These are phyloP conservation scores for Cylindrodendrum hubeiense DNA, from an alignment of 2,329 filamentous ascomycete species.

Conservation along the genomic window DNA sequence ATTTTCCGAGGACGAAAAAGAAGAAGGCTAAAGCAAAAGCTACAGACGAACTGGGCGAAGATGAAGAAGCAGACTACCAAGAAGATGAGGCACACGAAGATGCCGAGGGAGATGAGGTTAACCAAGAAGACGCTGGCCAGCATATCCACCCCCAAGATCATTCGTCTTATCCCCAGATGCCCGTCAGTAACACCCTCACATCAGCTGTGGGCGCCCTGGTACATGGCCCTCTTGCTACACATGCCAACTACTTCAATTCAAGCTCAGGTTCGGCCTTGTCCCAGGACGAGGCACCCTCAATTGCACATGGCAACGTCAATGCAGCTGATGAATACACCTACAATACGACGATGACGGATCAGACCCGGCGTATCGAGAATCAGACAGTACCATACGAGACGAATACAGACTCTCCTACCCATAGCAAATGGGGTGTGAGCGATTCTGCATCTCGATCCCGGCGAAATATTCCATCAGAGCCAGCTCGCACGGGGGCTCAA, in stretches of 20 bases:
- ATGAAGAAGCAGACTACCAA: constrained; percentile 27
- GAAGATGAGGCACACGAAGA: constrained; percentile 31
- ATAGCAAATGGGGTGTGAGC: constrained; percentile 30
- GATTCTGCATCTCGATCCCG: constrained; percentile 18
- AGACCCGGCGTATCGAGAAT: constrained; percentile 23
- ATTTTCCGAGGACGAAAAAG: constrained; percentile 44
- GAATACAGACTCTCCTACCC: constrained; percentile 23
- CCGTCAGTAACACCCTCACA: constrained; percentile 45
- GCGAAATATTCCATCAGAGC: constrained; percentile 35
- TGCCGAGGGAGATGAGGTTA: not conserved
- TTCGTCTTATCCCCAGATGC: constrained; percentile 45
- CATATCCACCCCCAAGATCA: constrained; percentile 22
- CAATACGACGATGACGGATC: constrained; percentile 26
- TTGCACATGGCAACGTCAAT: constrained; percentile 27
- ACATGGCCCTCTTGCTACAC: constrained; percentile 33
- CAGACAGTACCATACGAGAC: constrained; percentile 9
- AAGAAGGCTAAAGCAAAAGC: constrained; percentile 35
- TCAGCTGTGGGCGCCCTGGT: constrained; percentile 33
- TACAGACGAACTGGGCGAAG: constrained; percentile 29
- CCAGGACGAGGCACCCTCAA: constrained; percentile 37
- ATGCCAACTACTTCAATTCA: constrained; percentile 46
- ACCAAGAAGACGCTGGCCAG: constrained; percentile 2
- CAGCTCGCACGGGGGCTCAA: constrained; percentile 15
- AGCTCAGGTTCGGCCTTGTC: constrained; percentile 41
- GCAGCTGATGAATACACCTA: constrained; percentile 23